Conservation (phyloP, 2,329 filamentous ascomycete genomes). For the Xylaria polymorpha region DNA sequence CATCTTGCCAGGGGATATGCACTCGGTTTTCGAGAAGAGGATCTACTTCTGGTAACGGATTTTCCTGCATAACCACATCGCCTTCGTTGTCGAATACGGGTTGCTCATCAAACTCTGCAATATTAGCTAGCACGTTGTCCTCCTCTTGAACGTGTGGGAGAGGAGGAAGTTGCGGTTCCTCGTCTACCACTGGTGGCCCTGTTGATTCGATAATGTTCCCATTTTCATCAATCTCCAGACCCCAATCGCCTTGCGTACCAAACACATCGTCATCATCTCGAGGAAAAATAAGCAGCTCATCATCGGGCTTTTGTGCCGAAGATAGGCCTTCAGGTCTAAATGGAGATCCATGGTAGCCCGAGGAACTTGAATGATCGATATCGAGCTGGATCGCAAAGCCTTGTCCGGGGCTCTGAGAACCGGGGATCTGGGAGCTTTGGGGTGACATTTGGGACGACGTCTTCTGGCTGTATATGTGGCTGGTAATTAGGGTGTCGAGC, state of each 20-base stretch:
- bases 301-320: constrained; percentile 48
- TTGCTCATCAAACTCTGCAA: constrained; percentile 37
- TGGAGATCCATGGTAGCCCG: constrained; percentile 39
- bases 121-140: constrained; percentile 28
- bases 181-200: constrained; percentile 50
- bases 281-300: constrained; percentile 47
- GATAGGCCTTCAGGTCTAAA: constrained; percentile 47
- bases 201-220: constrained; percentile 59
- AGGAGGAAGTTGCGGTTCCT: constrained; percentile 59
- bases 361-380: constrained; percentile 43
- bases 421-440: constrained; percentile 37
- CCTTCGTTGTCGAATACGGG: constrained; percentile 48
- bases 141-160: constrained; percentile 48
- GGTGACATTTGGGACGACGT: constrained; percentile 49
- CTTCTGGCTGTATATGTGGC: constrained; percentile 45
- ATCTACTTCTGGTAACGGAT: constrained; percentile 54
- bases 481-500: constrained; percentile 57
- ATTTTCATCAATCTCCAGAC: constrained; percentile 63
- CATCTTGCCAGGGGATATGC: constrained; percentile 37
- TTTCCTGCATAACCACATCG: constrained; percentile 54
- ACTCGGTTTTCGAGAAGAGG: constrained; percentile 49
- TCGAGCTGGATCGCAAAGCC: constrained; percentile 44
- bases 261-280: constrained; percentile 50
- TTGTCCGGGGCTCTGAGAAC: constrained; percentile 38
- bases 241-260: constrained; percentile 55